A percentile compares a stretch with the other conserved stretches of the same genome.
Conservation (phyloP, 2,329 filamentous ascomycete species). For the Intubia oerlemansii region DNA sequence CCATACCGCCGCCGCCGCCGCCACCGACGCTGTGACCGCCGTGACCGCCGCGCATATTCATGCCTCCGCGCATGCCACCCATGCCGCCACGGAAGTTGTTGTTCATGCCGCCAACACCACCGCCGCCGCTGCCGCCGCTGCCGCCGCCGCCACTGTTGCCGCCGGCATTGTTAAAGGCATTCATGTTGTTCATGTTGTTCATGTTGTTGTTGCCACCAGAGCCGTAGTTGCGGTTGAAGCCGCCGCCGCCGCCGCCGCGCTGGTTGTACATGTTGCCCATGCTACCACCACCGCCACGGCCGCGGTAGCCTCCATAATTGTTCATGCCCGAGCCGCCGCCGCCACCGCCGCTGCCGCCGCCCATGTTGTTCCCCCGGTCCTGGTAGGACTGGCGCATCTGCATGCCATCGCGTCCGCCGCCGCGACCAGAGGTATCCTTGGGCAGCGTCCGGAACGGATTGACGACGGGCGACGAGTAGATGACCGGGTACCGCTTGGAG, state of each 20-base stretch:
- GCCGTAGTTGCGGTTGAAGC: no score
- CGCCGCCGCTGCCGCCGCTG: slow-evolving; percentile 19
- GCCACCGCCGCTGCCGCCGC: slow-evolving; percentile 22
- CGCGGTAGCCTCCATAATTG: slow-evolving; percentile 21
- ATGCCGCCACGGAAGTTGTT: slow-evolving; percentile 28
- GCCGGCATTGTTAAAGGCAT: slow-evolving; percentile 9
- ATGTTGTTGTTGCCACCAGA: no score
- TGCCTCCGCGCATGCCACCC: no score
- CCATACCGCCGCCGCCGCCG: slow-evolving; percentile 27
- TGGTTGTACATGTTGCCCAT: slow-evolving; percentile 4
- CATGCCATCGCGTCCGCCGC: no score
- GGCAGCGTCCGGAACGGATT: slow-evolving; percentile 86
- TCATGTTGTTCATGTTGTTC: slow-evolving; percentile 5
- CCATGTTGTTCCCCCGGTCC: slow-evolving; percentile 20
- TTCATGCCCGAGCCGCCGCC: slow-evolving; percentile 15
- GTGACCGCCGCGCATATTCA: no score
- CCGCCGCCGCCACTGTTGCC: slow-evolving; percentile 19
- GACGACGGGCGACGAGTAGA: slow-evolving; percentile 52
- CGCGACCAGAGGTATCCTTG: slow-evolving; percentile 66
- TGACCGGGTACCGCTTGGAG: slow-evolving; percentile 51
- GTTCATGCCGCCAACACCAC: slow-evolving; percentile 21
- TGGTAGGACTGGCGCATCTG: no score
- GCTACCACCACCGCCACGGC: slow-evolving; percentile 1
- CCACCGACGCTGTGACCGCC: no score
- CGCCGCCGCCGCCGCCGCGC: slow-evolving; percentile 11